Base-by-base conservation (phyloP, 2,329 filamentous ascomycete genomes). In the Knufia petricola region DNA sequence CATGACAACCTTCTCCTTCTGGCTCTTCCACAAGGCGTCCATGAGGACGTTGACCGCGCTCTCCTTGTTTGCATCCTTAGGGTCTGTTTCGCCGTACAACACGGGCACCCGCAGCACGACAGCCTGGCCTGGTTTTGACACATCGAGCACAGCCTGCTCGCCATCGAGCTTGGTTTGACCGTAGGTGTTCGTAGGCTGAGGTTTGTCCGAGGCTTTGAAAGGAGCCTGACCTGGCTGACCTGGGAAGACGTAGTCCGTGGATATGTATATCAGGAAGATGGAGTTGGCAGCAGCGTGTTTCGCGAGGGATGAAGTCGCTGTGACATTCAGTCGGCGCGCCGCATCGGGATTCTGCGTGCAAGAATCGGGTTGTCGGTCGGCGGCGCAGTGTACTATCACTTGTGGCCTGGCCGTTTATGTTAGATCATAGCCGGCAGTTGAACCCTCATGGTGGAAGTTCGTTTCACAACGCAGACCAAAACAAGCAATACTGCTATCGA, bases 311-410 rank as follows among this genome's bases (percentile, higher is more conserved):
- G 72, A 69, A 40, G 85, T 84, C 2, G 87, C 84, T 2, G 78
- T 73, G 10, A 90, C 79, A 60, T 94, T 94, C 59, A 94, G 72
- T 15, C 75, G 75, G 52, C 76, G 77, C 2, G 87, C 86, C 47
- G 79, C 84, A 51, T 82, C 77, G 2, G 87, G 88, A 63, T 95
- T 79, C 55, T 78, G 76, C 59, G 88, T 84, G 61, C 88, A 90
- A 62, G 84, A 84, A 66, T 95, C 88, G 1, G 89, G 88, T 60
- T 84, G 94, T 53, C 87, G 81, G 65, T 94, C 89, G 39, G 88
- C 88, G 34, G 88, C 89, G 62, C 87, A 90, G 64, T 94, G 87
- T 30, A 94, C 77, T 38, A 94, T 79, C 46, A 85, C 86, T 52
- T 82, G 70, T 4, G 87, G 86, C 60, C 84, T 87, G 52, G 20